Percentiles rank a stretch among this genome's conserved stretches.
Conservation (phyloP, 2,329 filamentous ascomycete species). For the Aspergillus sp. region DNA sequence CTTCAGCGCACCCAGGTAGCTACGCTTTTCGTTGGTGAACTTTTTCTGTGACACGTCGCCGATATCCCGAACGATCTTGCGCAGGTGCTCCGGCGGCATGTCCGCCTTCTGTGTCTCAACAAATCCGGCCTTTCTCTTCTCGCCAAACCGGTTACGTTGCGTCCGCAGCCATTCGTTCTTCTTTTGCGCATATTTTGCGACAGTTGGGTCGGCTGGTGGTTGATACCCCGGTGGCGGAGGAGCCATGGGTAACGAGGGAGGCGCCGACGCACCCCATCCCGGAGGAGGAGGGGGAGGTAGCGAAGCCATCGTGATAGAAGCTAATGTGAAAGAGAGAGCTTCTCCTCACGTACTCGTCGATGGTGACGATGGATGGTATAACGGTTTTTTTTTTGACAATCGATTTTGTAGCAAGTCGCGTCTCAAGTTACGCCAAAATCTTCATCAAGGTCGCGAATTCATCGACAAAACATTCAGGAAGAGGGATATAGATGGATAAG, state of each 20-base stretch:
- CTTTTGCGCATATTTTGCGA: conserved; percentile 94
- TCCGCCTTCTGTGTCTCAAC: conserved; percentile 98
- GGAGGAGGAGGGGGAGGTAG: conserved; percentile 60
- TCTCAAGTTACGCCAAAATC: neutral
- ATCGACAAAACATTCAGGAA: conserved; percentile 2
- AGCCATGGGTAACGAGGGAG: conserved; percentile 47
- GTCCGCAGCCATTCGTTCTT: conserved; percentile 96
- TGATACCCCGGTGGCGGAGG: conserved; percentile 82
- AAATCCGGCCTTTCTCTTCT: conserved; percentile 93
- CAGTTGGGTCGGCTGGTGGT: conserved; percentile 69
- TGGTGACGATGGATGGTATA: neutral
- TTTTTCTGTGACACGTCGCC: conserved; percentile 99
- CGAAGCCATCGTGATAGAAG: conserved; percentile 45
- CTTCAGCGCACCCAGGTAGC: conserved; percentile 92
- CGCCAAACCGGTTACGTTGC: conserved; percentile 86
- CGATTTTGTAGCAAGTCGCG: neutral
- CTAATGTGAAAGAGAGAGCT: conserved; percentile 16
- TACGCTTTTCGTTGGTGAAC: conserved; percentile 96
- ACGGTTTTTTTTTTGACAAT: no score
- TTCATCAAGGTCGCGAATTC: conserved; percentile 1
- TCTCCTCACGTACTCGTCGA: conserved; percentile 23
- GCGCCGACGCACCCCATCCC: conserved; percentile 50
- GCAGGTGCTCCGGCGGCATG: conserved; percentile 95
- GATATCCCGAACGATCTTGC: conserved; percentile 97
- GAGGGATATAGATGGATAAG: neutral